A percentile compares a stretch with the other conserved stretches of the same genome.
These are phyloP conservation scores for Eudorina sp. DNA, from an alignment of 139 green algal genomes.

Conservation along the genomic window DNA sequence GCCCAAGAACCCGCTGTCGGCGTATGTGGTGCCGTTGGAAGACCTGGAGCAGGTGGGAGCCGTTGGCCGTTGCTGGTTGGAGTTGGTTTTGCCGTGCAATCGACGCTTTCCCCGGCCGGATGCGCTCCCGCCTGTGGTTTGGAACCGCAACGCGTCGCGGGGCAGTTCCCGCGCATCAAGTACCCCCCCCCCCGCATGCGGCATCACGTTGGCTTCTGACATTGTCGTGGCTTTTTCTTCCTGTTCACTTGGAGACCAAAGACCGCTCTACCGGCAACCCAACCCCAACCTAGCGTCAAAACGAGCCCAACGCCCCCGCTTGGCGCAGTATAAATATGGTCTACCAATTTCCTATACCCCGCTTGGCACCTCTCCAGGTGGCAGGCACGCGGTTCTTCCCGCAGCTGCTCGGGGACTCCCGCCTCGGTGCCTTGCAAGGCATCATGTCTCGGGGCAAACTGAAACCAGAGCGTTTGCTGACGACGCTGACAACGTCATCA, in stretches of 20 bases:
- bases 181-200: too few relatives aligned
- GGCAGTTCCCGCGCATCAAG: too few relatives aligned
- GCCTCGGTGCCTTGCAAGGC: slow-evolving; percentile 69
- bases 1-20: slow-evolving; percentile 74
- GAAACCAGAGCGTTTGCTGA: too few relatives aligned
- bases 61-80: not conserved
- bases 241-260: not conserved
- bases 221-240: not conserved
- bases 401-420: slow-evolving; percentile 59
- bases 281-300: too few relatives aligned
- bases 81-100: not conserved
- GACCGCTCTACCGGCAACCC: not conserved
- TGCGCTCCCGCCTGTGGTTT: not conserved
- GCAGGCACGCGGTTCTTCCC: slow-evolving; percentile 82
- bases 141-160: too few relatives aligned
- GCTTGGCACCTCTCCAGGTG: not conserved
- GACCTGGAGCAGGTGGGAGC: slow-evolving; percentile 76
- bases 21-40: slow-evolving; percentile 83
- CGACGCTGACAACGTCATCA: too few relatives aligned
- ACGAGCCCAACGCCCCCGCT: too few relatives aligned
- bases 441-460: too few relatives aligned
- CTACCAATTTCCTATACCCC: not conserved
- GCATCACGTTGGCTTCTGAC: not conserved
- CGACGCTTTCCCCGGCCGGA: not conserved
- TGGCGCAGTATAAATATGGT: not conserved